Evolutionary conservation across 441 rosid genomes (phyloP).

Genomic region (Eruca vesicaria): DNA sequence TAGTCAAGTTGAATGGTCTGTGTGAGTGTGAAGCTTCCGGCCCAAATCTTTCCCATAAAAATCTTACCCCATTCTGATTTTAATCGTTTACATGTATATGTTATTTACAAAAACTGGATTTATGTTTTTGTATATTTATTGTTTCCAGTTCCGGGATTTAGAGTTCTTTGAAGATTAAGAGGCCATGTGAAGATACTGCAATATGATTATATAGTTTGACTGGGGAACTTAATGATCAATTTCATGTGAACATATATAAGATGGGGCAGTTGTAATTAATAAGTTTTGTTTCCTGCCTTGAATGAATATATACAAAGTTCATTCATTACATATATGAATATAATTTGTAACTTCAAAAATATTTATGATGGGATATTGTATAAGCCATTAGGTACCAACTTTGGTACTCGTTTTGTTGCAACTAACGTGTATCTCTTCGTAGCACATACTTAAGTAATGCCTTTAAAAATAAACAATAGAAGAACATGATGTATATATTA

Average conservation of each 20-base stretch:
- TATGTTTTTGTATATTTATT: not conserved
- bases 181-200: not conserved
- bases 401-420: conserved; percentile 24
- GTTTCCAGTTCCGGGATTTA: not conserved
- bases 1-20: not conserved
- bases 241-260: not conserved
- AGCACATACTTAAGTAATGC: not conserved
- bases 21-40: not conserved
- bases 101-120: not conserved
- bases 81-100: not conserved
- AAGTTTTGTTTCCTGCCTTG: not conserved
- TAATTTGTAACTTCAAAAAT: not conserved
- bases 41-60: not conserved
- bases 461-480: not conserved
- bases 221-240: not conserved
- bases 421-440: conserved; percentile 20
- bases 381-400: conserved; percentile 24
- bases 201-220: not conserved
- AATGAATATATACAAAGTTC: not conserved
- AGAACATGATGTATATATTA: conserved; percentile 1
- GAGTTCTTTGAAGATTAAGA: not conserved
- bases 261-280: not conserved
- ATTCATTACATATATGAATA: too few species aligned
- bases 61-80: not conserved
- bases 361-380: conserved; percentile 10